Evolutionary conservation across 2,329 filamentous ascomycete species (phyloP).

Genomic region (Claviceps sp.): DNA sequence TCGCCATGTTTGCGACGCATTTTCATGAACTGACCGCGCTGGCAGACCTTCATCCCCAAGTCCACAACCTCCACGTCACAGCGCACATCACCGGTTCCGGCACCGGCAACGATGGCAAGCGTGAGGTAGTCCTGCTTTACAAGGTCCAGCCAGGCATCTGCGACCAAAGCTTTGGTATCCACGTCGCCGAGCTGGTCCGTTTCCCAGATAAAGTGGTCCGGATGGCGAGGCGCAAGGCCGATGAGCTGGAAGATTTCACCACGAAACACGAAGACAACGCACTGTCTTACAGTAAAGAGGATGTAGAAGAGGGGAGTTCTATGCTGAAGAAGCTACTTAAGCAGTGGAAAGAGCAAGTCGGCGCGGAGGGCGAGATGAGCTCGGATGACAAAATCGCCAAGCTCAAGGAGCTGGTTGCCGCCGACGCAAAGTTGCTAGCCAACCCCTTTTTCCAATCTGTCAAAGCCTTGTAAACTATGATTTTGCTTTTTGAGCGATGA

Average conservation of each 20-base stretch:
- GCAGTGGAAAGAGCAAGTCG: conserved; percentile 71
- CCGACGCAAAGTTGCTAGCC: conserved; percentile 48
- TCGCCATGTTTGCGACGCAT: conserved; percentile 90
- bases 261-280: conserved; percentile 54
- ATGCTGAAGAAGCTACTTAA: conserved; percentile 73
- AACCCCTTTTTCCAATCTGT: conserved; percentile 61
- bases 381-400: conserved; percentile 65
- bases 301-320: conserved; percentile 78
- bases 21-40: conserved; percentile 96
- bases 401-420: conserved; percentile 67
- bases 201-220: conserved; percentile 96
- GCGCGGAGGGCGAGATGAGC: conserved; percentile 41
- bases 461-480: conserved; percentile 32
- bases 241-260: conserved; percentile 93
- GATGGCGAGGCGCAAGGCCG: conserved; percentile 98
- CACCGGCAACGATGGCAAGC: conserved; percentile 34
- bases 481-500: not conserved
- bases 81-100: conserved; percentile 63
- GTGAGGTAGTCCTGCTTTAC: conserved; percentile 90
- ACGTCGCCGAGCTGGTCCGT: conserved; percentile 90
- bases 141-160: conserved; percentile 93
- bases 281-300: conserved; percentile 59
- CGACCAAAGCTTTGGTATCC: conserved; percentile 96
- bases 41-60: conserved; percentile 72
- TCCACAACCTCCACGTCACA: conserved; percentile 88